These are phyloP conservation scores for Chaetothyriales sp. DNA, from an alignment of 2,329 filamentous ascomycete species.

Conservation along the genomic window DNA sequence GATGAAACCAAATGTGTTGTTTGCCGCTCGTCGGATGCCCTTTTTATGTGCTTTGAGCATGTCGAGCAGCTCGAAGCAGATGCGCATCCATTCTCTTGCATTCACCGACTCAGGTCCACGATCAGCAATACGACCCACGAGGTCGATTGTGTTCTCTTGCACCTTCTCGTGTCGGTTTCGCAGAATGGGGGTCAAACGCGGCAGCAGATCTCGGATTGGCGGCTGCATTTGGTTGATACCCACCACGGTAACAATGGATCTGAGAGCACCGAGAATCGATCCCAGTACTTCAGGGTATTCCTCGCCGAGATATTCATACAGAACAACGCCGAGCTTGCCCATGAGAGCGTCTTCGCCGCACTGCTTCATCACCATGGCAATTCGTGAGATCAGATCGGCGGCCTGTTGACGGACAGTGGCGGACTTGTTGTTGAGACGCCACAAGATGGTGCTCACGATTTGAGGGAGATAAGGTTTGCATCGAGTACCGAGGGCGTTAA, in stretches of 20 bases:
- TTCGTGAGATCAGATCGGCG: conserved; percentile 88
- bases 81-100: conserved; percentile 98
- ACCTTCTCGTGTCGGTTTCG: conserved; percentile 98
- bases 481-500: conserved; percentile 82
- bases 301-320: conserved; percentile 97
- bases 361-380: conserved; percentile 98
- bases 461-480: conserved; percentile 96
- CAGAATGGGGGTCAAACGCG: conserved; percentile 90
- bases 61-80: conserved; percentile 95
- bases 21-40: conserved; percentile 91
- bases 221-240: conserved; percentile 98
- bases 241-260: conserved; percentile 93
- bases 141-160: conserved; percentile 95
- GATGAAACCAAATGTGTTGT: conserved; percentile 99
- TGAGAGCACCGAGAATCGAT: conserved; percentile 85
- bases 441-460: conserved; percentile 92
- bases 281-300: conserved; percentile 97
- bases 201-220: conserved; percentile 88
- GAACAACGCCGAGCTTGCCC: conserved; percentile 83
- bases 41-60: conserved; percentile 99
- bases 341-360: conserved; percentile 92
- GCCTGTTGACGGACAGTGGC: conserved; percentile 93
- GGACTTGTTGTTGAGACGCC: conserved; percentile 94
- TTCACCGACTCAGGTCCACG: conserved; percentile 93
- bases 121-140: conserved; percentile 95